Evolutionary conservation across 805 yeast genomes (phyloP), one percentile per base, ranked within the genome.

Genomic region (Ogataea philodendri): DNA sequence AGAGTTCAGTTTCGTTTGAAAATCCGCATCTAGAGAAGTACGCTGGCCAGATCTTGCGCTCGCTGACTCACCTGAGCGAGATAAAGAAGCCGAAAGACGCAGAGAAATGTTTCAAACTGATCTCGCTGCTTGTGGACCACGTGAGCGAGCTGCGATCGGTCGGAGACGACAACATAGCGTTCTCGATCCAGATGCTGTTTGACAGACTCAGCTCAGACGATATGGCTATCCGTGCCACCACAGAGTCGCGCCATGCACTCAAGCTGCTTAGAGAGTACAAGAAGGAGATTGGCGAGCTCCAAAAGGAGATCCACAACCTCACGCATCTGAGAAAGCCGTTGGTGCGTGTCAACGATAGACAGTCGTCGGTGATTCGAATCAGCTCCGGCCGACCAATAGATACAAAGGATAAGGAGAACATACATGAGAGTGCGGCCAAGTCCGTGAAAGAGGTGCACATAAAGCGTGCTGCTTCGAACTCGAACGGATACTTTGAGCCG

Each of bases 201-300:
- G 52, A 49, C 25, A 37, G 51, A 18, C 31, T 46, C 7, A 37
- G 35, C 22, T 34, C 53, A 1, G 49, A 49, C 20, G 52, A 45
- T n/a, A 30, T 77, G 60, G 88, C 90, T 13, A 66, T 76, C 32
- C 67, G 82, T 38, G 88, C 93, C 42, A 70, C 66, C 36, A 55
- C 53, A 36, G 87, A 74, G 36, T 68, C 79, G 22, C 70, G 71
- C 49, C 74, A 69, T 28, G 70, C 79, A 25, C 65, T 70, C 5
- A 66, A 66, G n/a, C 17, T 37, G 28, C 9, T 52, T 4, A 40
- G 37, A 9, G 35, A 22, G 19, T 49, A 42, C 29, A 37, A 32
- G 24, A 23, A 10, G 41, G 47, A 37, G 39, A 42, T 45, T n/a
- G 48, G 56, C 34, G 51, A 15, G 9, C 15, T 38, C 15, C 33